Evolutionary conservation across 805 yeast genomes (phyloP).

Genomic region (Candida quercuum): DNA sequence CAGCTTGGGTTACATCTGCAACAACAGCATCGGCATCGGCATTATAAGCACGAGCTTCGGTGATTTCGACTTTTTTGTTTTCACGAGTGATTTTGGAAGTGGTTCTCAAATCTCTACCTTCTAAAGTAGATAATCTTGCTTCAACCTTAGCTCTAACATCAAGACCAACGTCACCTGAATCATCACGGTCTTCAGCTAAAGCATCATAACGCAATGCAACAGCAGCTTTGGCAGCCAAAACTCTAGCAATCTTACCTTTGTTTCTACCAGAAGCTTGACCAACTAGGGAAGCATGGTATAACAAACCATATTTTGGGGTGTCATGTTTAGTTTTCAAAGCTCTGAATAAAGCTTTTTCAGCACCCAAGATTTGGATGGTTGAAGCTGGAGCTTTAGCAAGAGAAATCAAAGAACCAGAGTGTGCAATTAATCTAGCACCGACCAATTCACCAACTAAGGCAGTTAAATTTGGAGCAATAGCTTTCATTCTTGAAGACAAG

Average conservation of each 20-base stretch:
- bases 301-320: conserved; percentile 96
- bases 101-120: conserved; percentile 94
- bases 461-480: conserved; percentile 97
- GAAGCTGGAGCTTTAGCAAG: conserved; percentile 99
- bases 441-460: conserved; percentile 95
- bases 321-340: conserved; percentile 98
- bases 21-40: conserved; percentile 86
- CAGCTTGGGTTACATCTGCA: conserved; percentile 30
- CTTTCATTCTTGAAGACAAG: conserved; percentile 92
- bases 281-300: conserved; percentile 94
- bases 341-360: conserved; percentile 97
- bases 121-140: conserved; percentile 87
- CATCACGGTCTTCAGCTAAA: conserved; percentile 93
- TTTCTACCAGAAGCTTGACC: conserved; percentile 98
- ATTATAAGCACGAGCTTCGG: conserved; percentile 84
- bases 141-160: conserved; percentile 91
- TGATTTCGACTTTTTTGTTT: conserved; percentile 79
- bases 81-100: conserved; percentile 78
- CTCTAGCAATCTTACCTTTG: conserved; percentile 98
- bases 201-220: conserved; percentile 96
- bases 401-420: conserved; percentile 90
- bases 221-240: conserved; percentile 97
- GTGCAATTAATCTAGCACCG: conserved; percentile 97
- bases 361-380: conserved; percentile 96
- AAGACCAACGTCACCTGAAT: conserved; percentile 89